phyloP scores from a whole-genome alignment of 1,139 yeast species.

The Diutina mesorugosa region DNA sequence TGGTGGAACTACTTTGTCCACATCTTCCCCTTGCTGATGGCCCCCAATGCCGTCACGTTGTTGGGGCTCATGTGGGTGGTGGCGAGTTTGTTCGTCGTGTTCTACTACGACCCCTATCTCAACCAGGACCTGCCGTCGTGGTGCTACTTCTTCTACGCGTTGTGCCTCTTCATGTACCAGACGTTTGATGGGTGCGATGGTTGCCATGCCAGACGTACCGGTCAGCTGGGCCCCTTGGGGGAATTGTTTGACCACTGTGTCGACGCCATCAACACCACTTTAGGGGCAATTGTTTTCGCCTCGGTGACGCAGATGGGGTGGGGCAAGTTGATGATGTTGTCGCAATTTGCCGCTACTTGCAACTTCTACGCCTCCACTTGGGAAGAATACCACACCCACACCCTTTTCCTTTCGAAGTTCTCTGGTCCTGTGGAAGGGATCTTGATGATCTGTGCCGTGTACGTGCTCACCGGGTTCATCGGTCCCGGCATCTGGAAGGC shows the following conservation, averaged over 20 bases:
- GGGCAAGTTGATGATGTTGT: constrained; percentile 43
- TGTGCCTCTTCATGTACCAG: constrained; percentile 81
- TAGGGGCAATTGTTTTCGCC: constrained; percentile 61
- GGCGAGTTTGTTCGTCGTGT: constrained; percentile 48
- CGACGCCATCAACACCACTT: constrained; percentile 81
- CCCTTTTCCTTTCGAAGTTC: constrained; percentile 61
- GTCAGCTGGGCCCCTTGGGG: constrained; percentile 90
- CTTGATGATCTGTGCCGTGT: constrained; percentile 44
- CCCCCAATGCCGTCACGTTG: constrained; percentile 79
- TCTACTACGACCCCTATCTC: constrained; percentile 64
- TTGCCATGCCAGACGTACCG: constrained; percentile 84
- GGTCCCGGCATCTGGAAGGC: constrained; percentile 64
- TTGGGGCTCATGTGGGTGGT: constrained; percentile 64
- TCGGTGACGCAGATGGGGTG: constrained; percentile 67
- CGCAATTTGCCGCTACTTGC: constrained; percentile 67
- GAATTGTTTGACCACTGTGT: constrained; percentile 90
- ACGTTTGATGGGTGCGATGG: constrained; percentile 97
- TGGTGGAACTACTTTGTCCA: constrained; percentile 67
- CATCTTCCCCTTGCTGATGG: constrained; percentile 75
- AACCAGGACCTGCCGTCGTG: constrained; percentile 55
- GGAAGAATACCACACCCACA: constrained; percentile 93
- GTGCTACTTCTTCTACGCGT: constrained; percentile 71
- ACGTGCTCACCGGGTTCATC: constrained; percentile 46
- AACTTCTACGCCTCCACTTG: constrained; percentile 87
- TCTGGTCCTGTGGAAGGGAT: constrained; percentile 97